A percentile compares a stretch with the other conserved stretches of the same genome.
Evolutionary conservation across 2,329 filamentous ascomycete species (phyloP).

Genomic region (Chaetomium sp.): DNA sequence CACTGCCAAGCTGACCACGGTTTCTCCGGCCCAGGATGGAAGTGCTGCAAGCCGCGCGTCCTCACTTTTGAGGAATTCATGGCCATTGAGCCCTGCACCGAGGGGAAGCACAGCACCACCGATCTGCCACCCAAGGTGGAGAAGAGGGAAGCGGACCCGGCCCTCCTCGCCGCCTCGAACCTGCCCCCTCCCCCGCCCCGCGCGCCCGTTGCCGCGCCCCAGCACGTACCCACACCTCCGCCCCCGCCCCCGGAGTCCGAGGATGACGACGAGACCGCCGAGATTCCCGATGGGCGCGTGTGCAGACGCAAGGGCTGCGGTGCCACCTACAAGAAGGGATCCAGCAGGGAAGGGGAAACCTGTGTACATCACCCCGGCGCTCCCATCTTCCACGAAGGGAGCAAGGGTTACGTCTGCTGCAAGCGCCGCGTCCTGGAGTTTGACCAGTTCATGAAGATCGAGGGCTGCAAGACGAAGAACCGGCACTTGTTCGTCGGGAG

Average conservation of each 20-base stretch:
- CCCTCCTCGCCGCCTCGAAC: slow-evolving; percentile 52
- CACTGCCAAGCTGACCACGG: slow-evolving; percentile 16
- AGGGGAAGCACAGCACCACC: slow-evolving; percentile 86
- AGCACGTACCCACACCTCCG: slow-evolving; percentile 52
- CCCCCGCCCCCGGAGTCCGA: slow-evolving; percentile 76
- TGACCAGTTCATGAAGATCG: slow-evolving; percentile 95
- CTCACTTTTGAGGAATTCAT: slow-evolving; percentile 99
- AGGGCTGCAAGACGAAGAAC: slow-evolving; percentile 81
- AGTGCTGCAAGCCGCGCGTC: slow-evolving; percentile 96
- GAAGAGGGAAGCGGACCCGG: slow-evolving; percentile 54
- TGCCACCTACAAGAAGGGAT: slow-evolving; percentile 62
- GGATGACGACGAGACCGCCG: slow-evolving; percentile 76
- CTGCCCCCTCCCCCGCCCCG: slow-evolving; percentile 45
- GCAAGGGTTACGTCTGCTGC: slow-evolving; percentile 97
- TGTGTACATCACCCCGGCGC: slow-evolving; percentile 88
- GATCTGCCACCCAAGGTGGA: slow-evolving; percentile 67
- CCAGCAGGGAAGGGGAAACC: slow-evolving; percentile 67
- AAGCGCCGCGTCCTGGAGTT: slow-evolving; percentile 95
- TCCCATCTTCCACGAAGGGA: slow-evolving; percentile 96
- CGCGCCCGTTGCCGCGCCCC: slow-evolving; percentile 47
- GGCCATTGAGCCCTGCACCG: slow-evolving; percentile 86
- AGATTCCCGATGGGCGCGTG: slow-evolving; percentile 71
- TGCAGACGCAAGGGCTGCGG: slow-evolving; percentile 81
- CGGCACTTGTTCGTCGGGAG: slow-evolving; percentile 84
- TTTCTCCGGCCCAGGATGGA: slow-evolving; percentile 70